phyloP scores from a whole-genome alignment of 495 filamentous ascomycete genomes.

The Aspergillus homomorphus region DNA sequence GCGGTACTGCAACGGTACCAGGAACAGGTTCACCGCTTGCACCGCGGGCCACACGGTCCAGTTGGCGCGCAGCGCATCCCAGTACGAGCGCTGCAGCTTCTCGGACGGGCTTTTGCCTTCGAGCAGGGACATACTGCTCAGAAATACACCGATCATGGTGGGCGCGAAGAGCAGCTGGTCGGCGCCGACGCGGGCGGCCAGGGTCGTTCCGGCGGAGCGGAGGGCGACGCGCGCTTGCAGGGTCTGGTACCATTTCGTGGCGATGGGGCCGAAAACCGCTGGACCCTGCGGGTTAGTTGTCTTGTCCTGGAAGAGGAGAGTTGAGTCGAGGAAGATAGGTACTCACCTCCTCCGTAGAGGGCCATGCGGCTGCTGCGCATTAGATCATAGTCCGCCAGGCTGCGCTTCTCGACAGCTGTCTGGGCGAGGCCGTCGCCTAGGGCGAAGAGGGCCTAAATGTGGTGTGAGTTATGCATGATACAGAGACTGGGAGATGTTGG shows the following conservation, averaged over 20 bases:
- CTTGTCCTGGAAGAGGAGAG: not conserved
- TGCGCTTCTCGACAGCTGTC: constrained; percentile 9
- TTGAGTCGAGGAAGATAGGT: not conserved
- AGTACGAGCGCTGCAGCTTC: constrained; percentile 63
- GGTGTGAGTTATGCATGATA: not conserved
- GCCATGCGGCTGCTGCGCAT: constrained; percentile 11
- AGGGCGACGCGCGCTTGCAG: constrained; percentile 55
- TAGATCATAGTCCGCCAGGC: constrained; percentile 8
- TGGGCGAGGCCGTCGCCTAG: constrained; percentile 12
- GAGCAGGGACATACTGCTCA: constrained; percentile 69
- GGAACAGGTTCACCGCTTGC: constrained; percentile 75
- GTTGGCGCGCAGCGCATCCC: constrained; percentile 62
- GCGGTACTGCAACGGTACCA: constrained; percentile 72
- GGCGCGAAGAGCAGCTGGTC: constrained; percentile 78
- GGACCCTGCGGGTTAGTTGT: not conserved
- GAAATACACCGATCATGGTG: constrained; percentile 68
- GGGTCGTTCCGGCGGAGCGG: not conserved
- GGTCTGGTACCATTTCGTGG: constrained; percentile 75
- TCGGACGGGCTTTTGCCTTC: constrained; percentile 62
- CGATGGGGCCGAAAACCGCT: constrained; percentile 78
- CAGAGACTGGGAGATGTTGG: too few species aligned
- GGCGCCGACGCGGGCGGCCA: constrained; percentile 59
- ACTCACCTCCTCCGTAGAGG: constrained; percentile 12
- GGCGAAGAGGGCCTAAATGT: constrained; percentile 9
- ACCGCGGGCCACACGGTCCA: constrained; percentile 85